These are phyloP conservation scores for Hortaea werneckii DNA, from an alignment of 2,329 filamentous ascomycete species.

Conservation along the genomic window DNA sequence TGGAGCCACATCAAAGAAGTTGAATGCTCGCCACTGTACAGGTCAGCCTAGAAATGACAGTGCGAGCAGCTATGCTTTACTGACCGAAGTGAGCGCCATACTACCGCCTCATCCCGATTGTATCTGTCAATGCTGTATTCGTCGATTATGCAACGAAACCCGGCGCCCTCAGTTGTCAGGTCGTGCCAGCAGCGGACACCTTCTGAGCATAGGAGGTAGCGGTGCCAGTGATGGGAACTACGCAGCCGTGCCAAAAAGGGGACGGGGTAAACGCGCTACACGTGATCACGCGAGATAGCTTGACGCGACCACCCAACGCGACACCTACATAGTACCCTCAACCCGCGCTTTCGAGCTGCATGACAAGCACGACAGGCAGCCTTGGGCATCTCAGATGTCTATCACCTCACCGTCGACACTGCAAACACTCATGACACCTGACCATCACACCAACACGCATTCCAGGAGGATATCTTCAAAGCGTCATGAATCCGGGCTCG, in stretches of 20 bases:
- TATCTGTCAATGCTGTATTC: too few species aligned
- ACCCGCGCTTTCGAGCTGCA: too few species aligned
- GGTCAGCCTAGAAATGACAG: constrained; percentile 4
- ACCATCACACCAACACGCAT: constrained; percentile 5
- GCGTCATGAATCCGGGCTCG: constrained; percentile 11
- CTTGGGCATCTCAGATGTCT: constrained; percentile 6
- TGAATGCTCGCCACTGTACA: constrained; percentile 90
- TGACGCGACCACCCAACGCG: too few species aligned
- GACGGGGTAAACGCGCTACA: too few species aligned
- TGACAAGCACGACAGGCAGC: background rate
- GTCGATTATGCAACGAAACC: too few species aligned
- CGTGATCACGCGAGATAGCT: too few species aligned
- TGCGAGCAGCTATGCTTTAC: background rate
- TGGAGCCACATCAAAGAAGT: constrained; percentile 94
- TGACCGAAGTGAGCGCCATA: constrained; percentile 26
- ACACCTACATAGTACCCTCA: too few species aligned
- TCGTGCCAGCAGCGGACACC: too few species aligned
- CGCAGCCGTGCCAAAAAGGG: too few species aligned
- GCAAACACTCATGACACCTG: constrained; percentile 4
- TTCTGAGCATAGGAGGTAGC: too few species aligned
- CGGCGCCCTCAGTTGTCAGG: too few species aligned
- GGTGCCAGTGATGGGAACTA: too few species aligned
- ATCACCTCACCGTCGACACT: background rate
- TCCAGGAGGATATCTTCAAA: background rate
- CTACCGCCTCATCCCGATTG: constrained; percentile 17